These are phyloP conservation scores for Mycena maculata DNA, from an alignment of 768 basidiomycete species.

Conservation along the genomic window DNA sequence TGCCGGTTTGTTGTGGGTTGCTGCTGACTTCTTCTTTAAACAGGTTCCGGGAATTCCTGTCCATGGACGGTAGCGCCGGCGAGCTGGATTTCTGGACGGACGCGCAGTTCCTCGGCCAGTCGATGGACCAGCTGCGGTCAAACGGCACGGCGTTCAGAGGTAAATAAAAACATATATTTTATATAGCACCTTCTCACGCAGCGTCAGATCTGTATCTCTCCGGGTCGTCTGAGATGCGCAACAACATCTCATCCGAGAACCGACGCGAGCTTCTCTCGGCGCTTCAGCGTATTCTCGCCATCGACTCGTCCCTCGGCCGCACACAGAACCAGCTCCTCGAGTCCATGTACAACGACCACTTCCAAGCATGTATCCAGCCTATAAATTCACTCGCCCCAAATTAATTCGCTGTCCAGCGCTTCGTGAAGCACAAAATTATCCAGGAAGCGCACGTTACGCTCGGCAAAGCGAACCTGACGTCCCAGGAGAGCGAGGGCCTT, in stretches of 20 bases:
- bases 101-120: conserved; percentile 21
- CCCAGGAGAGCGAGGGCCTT: conserved; percentile 27
- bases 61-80: conserved; percentile 4
- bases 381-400: not conserved
- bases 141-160: conserved; percentile 22
- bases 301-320: conserved; percentile 10
- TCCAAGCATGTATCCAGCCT: conserved; percentile 8
- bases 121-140: conserved; percentile 8
- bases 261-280: conserved; percentile 25
- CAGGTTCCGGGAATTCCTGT: conserved; percentile 32
- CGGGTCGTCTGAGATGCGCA: not conserved
- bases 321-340: conserved; percentile 27
- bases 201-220: conserved; percentile 27
- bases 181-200: not conserved
- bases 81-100: conserved; percentile 32
- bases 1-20: not conserved
- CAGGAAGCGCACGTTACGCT: conserved; percentile 33
- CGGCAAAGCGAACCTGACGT: conserved; percentile 26
- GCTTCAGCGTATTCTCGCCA: conserved; percentile 26
- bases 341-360: conserved; percentile 31
- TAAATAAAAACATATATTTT: not conserved
- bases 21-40: too few species aligned
- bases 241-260: conserved; percentile 7
- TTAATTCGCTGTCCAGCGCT: conserved; percentile 14
- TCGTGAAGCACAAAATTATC: conserved; percentile 34